These are phyloP conservation scores for Cadophora malorum DNA, from an alignment of 2,329 filamentous ascomycete genomes.

Conservation along the genomic window DNA sequence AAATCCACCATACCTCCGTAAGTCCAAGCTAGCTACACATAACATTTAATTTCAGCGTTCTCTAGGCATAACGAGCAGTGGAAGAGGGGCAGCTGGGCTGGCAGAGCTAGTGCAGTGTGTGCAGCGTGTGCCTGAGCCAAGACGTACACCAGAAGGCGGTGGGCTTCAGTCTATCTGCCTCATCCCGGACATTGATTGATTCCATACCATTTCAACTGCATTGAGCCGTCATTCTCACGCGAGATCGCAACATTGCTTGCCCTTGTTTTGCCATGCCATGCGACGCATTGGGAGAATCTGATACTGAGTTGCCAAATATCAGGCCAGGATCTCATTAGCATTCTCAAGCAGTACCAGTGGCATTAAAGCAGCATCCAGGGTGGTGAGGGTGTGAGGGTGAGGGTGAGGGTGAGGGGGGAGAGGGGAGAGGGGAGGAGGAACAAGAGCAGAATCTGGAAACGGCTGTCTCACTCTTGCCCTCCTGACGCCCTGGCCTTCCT, in stretches of 20 bases:
- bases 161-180: neutral
- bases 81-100: neutral
- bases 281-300: neutral
- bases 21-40: slow-evolving; percentile 8
- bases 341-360: neutral
- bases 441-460: slow-evolving; percentile 7
- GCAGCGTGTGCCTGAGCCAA: slow-evolving; percentile 13
- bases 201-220: neutral
- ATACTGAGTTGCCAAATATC: neutral
- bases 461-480: slow-evolving; percentile 2
- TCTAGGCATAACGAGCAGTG: neutral
- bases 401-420: neutral
- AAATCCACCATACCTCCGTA: neutral
- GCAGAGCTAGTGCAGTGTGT: neutral
- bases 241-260: neutral
- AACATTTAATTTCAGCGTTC: neutral
- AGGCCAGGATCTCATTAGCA: neutral
- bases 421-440: neutral
- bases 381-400: neutral
- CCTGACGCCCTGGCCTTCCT: neutral
- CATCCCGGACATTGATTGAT: neutral
- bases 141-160: slow-evolving; percentile 1
- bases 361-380: neutral
- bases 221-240: neutral
- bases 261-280: neutral